Evolutionary conservation across 2,329 filamentous ascomycete genomes (phyloP).

Genomic region (Anisogramma anomala): DNA sequence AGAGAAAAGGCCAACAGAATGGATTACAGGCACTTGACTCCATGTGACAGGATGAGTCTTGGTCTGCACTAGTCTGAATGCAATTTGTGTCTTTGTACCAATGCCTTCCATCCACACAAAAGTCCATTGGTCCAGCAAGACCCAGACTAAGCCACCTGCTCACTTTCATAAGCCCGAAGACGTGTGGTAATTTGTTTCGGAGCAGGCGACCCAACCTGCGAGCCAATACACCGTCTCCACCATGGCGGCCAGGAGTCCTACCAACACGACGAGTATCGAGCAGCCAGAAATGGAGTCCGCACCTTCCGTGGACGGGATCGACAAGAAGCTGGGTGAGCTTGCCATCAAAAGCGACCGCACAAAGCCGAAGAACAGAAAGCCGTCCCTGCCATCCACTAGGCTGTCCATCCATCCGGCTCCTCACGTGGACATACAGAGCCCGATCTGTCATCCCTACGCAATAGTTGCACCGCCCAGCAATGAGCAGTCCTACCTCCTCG

Average conservation of each 20-base stretch:
- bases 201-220: too few relatives aligned
- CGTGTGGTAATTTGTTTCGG: not conserved
- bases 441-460: conserved; percentile 27
- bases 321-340: not conserved
- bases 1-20: too few relatives aligned
- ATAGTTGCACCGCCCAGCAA: conserved; percentile 33
- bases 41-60: not conserved
- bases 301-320: not conserved
- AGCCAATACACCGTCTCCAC: not conserved
- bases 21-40: not conserved
- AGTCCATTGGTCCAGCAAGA: not conserved
- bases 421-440: not conserved
- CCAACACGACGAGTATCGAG: not conserved
- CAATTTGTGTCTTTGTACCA: conserved; percentile 8
- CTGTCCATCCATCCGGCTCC: not conserved
- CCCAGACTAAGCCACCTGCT: not conserved
- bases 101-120: not conserved
- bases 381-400: not conserved
- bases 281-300: not conserved
- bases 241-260: not conserved
- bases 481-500: conserved; percentile 36
- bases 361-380: not conserved
- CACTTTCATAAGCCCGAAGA: not conserved
- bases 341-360: not conserved
- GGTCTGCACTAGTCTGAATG: conserved; percentile 7